Evolutionary conservation across 306 rosid genomes (phyloP), one percentile per base, ranked within the genome.

Genomic region (Casuarina glauca): DNA sequence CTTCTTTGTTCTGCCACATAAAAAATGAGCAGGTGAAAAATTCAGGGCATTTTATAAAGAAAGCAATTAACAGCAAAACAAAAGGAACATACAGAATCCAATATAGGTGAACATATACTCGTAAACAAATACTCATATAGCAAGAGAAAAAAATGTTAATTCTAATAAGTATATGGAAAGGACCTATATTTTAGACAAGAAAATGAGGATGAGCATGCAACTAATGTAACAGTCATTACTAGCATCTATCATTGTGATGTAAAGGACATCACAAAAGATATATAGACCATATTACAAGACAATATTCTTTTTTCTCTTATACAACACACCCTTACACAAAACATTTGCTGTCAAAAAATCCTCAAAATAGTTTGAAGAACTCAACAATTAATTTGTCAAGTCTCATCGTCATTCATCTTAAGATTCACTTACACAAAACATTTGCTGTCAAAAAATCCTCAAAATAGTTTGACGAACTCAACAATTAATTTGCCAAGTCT

Each of bases 1-100:
- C 99, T 60, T 96, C 99, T 84, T 96, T 90, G 88, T 93, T 96
- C 99, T 96, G 93, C 9, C 10, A 69, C 62, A 71, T 46, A 15
- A 48, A 58, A 32, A 4, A 53, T n/a, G 49, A 20, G 3, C 38
- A 3, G 58, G 16, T 43, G 50, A 79, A 64, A 42, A 52, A 8
- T 7, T 4, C 19, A 61, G 38, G 51, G 57, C 7, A 51, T 12
- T 3, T 5, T 10, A 43, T 15, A 50, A 15, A 46, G 13, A 41
- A 26, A 12, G 5, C 11, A 15, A 70, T 15, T 9, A 2, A 11
- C 7, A 70, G 20, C 7, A 20, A 4, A 51, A 51, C 15, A n/a
- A 26, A 51, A 51, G 57, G 57, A 51, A 12, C 57, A 12, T 51
- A 51, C 15, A 15, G 19, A 51, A 51, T 16, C 4, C 13, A 51